Conservation (phyloP, 352 stramenopile species). For the Pythium volutum region DNA sequence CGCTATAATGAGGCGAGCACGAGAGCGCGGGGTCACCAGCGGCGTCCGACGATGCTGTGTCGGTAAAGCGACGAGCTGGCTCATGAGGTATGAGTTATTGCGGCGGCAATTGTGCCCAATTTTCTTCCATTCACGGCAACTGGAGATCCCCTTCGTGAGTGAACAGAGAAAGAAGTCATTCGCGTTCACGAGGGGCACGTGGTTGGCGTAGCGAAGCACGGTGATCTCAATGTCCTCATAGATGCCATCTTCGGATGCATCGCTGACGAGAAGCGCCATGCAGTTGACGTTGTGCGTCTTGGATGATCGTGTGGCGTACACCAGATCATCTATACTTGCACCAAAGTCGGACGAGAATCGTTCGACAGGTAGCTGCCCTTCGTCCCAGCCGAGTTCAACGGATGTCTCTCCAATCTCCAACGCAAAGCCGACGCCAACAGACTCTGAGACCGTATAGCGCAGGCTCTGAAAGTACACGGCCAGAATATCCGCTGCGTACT, state of each 20-base stretch:
- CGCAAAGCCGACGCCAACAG: conserved; percentile 53
- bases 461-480: conserved; percentile 70
- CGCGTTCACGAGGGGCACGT: conserved; percentile 57
- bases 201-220: conserved; percentile 70
- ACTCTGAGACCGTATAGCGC: conserved; percentile 50
- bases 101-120: conserved; percentile 43
- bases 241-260: neutral
- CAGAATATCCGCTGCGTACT: conserved; percentile 45
- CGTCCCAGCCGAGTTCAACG: conserved; percentile 36
- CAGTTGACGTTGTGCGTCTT: conserved; percentile 39
- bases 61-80: conserved; percentile 38
- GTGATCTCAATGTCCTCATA: conserved; percentile 47
- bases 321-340: conserved; percentile 32
- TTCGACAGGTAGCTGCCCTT: conserved; percentile 48
- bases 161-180: conserved; percentile 61
- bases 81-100: conserved; percentile 38
- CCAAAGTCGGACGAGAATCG: conserved; percentile 53
- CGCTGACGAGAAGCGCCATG: conserved; percentile 39
- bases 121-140: conserved; percentile 51
- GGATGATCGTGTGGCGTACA: conserved; percentile 33
- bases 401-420: conserved; percentile 43
- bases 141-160: conserved; percentile 39
- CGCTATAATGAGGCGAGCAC: conserved; percentile 41
- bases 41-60: conserved; percentile 8
- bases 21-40: neutral